phyloP scores from a whole-genome alignment of 1,284 basidiomycete genomes.

The Kalmanozyma brasiliensis region DNA sequence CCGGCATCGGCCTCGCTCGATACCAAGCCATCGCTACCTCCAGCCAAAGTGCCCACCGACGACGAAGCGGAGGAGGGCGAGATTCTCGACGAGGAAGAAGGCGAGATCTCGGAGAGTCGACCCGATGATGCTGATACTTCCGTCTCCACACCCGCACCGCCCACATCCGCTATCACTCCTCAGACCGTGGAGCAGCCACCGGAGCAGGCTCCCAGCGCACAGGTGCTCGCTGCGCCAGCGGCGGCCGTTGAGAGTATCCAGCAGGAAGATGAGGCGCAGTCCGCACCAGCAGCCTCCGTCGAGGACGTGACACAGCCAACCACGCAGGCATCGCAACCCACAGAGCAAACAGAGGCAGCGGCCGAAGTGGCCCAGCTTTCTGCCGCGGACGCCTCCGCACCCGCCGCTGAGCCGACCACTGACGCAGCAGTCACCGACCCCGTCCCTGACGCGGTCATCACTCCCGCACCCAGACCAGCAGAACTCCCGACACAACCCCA shows the following conservation, averaged over 20 bases:
- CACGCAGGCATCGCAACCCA: neutral
- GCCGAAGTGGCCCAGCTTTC: neutral
- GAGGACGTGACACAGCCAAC: too few species aligned
- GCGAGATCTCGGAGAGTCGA: slow-evolving; percentile 32
- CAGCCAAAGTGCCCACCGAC: slow-evolving; percentile 15
- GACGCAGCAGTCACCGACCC: slow-evolving; percentile 4
- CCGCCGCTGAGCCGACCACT: neutral
- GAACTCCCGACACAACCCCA: neutral
- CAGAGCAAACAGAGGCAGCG: slow-evolving; percentile 1
- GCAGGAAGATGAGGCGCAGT: neutral
- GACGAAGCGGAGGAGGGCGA: slow-evolving; percentile 50
- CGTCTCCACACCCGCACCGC: slow-evolving; percentile 5
- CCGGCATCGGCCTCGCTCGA: slow-evolving; percentile 2
- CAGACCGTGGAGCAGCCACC: slow-evolving; percentile 11
- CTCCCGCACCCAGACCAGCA: neutral
- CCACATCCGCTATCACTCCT: neutral
- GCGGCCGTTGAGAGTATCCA: neutral
- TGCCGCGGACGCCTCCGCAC: neutral
- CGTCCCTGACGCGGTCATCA: neutral
- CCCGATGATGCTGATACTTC: slow-evolving; percentile 2
- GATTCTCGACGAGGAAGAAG: slow-evolving; percentile 48
- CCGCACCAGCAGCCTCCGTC: neutral
- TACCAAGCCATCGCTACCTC: slow-evolving; percentile 4
- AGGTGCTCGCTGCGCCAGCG: slow-evolving; percentile 1
- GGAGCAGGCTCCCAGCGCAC: slow-evolving; percentile 19